These are phyloP conservation scores for Lophium mytilinum DNA, from an alignment of 495 filamentous ascomycete species.

Conservation along the genomic window DNA sequence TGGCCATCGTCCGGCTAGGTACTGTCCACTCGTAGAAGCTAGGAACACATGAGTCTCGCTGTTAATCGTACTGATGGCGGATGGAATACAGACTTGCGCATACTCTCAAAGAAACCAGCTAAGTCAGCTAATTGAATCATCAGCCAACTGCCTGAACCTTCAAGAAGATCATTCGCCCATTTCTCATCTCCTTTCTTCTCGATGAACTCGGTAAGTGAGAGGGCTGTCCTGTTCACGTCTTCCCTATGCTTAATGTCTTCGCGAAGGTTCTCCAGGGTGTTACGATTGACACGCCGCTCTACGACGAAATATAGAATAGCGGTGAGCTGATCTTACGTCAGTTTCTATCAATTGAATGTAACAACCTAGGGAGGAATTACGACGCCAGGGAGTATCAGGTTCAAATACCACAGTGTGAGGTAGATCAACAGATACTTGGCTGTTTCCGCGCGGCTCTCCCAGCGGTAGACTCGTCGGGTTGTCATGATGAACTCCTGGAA, in stretches of 20 bases:
- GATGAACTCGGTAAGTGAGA: conserved; percentile 37
- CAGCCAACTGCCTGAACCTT: conserved; percentile 34
- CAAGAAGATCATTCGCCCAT: conserved; percentile 36
- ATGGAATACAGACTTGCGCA: conserved; percentile 28
- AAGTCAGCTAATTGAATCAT: conserved; percentile 41
- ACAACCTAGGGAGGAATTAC: conserved; percentile 35
- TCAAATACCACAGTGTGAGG: conserved; percentile 3
- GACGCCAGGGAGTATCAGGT: conserved; percentile 7
- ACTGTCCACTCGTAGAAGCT: conserved; percentile 42
- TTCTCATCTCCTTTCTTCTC: conserved; percentile 36
- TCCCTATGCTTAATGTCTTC: conserved; percentile 29
- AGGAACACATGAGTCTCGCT: neutral
- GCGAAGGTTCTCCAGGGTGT: conserved; percentile 32
- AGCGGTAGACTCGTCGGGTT: conserved; percentile 37
- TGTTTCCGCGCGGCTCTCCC: conserved; percentile 36
- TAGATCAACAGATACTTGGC: conserved; percentile 22
- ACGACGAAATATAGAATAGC: conserved; percentile 30
- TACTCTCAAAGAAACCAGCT: conserved; percentile 37
- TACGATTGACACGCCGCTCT: conserved; percentile 32
- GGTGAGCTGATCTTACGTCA: conserved; percentile 33
- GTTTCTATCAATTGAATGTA: conserved; percentile 27
- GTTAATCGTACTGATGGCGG: neutral
- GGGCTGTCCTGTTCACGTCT: conserved; percentile 26
- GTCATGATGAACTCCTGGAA: conserved; percentile 38
- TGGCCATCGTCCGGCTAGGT: conserved; percentile 32